Conservation (phyloP, 768 basidiomycete species). For the Pholiota conissans region DNA sequence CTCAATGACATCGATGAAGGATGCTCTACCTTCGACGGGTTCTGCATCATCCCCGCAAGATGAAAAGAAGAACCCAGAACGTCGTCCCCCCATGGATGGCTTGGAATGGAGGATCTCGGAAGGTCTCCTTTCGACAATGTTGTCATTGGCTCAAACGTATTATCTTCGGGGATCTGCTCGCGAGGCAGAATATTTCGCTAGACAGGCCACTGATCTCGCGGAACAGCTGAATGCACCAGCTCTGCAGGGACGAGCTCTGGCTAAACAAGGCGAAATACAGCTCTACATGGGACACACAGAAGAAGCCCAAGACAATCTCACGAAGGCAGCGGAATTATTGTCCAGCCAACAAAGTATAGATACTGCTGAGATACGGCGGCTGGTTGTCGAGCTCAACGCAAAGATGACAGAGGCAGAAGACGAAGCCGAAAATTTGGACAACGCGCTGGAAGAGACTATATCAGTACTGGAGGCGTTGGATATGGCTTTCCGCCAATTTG, state of each 20-base stretch:
- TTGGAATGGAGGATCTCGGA: conserved; percentile 79
- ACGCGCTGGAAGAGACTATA: conserved; percentile 56
- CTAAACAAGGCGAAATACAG: conserved; percentile 69
- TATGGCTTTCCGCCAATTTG: conserved; percentile 49
- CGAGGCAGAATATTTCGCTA: conserved; percentile 83
- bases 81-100: conserved; percentile 44
- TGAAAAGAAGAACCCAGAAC: neutral
- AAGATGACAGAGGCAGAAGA: conserved; percentile 32
- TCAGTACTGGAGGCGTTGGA: conserved; percentile 64
- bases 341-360: conserved; percentile 53
- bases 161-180: conserved; percentile 75
- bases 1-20: conserved; percentile 32
- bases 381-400: conserved; percentile 56
- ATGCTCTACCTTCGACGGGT: conserved; percentile 10
- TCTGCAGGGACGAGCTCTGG: conserved; percentile 62
- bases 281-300: conserved; percentile 60
- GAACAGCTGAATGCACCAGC: conserved; percentile 65
- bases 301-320: conserved; percentile 56
- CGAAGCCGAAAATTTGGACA: conserved; percentile 47
- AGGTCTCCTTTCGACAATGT: conserved; percentile 63
- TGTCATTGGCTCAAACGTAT: conserved; percentile 67
- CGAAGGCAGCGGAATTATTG: conserved; percentile 46
- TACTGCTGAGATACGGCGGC: conserved; percentile 54
- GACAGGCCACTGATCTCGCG: conserved; percentile 76
- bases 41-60: neutral